A percentile compares a stretch with the other conserved stretches of the same genome.
These are phyloP conservation scores for Penicillium hordei DNA, from an alignment of 2,329 filamentous ascomycete genomes.

Conservation along the genomic window DNA sequence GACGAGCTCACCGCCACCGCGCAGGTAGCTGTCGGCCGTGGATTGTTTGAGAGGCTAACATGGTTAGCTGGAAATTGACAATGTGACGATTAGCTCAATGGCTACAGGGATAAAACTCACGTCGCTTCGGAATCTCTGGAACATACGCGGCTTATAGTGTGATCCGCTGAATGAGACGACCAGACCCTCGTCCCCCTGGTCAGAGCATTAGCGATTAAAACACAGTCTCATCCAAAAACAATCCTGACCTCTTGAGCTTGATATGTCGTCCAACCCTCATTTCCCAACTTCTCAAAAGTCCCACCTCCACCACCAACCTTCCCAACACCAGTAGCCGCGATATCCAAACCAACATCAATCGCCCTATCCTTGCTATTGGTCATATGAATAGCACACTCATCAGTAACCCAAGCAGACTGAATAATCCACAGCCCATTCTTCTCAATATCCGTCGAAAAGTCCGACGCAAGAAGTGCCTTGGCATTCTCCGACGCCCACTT, in stretches of 20 bases:
- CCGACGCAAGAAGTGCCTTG: not conserved
- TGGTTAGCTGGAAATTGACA: not conserved
- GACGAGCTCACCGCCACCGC: not conserved
- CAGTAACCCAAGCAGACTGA: not conserved
- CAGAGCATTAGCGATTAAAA: too few species aligned
- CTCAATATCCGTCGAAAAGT: not conserved
- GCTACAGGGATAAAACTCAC: not conserved
- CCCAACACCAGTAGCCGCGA: not conserved
- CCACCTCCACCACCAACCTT: too few species aligned
- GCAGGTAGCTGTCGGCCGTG: not conserved
- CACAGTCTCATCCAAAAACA: too few species aligned
- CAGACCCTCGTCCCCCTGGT: too few species aligned
- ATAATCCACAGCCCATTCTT: not conserved
- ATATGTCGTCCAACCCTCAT: too few species aligned
- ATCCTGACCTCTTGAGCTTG: too few species aligned
- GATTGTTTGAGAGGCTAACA: not conserved
- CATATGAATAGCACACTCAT: not conserved
- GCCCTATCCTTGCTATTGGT: not conserved
- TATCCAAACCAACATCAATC: not conserved
- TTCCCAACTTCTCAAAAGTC: too few species aligned
- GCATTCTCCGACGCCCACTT: not conserved
- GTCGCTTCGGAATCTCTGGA: not conserved
- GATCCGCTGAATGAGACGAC: too few species aligned
- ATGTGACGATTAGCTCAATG: not conserved
- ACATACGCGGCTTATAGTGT: too few species aligned